A percentile compares a stretch with the other conserved stretches of the same genome.
Conservation (phyloP, 257 asterid species). For the Ocimum tenuiflorum region DNA sequence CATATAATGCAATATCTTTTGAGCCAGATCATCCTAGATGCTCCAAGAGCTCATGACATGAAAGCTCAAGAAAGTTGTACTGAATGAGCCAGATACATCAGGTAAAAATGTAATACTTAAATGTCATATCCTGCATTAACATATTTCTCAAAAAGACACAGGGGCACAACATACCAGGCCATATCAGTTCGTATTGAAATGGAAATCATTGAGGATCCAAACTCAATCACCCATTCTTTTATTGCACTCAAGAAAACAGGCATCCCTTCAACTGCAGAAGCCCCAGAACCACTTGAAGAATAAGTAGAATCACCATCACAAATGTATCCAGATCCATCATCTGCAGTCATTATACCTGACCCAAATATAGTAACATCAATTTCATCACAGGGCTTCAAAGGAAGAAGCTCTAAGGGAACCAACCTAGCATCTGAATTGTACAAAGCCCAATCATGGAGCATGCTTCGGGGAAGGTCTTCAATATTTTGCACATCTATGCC, state of each 20-base stretch:
- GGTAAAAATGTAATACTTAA: neutral
- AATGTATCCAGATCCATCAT: slow-evolving; percentile 86
- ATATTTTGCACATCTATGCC: slow-evolving; percentile 42
- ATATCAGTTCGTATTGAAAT: slow-evolving; percentile 80
- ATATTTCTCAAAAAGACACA: neutral
- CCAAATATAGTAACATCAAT: slow-evolving; percentile 86
- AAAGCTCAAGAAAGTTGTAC: neutral
- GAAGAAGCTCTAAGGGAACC: slow-evolving; percentile 86
- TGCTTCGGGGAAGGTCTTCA: slow-evolving; percentile 69
- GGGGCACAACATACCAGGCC: slow-evolving; percentile 61
- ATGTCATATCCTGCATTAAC: neutral
- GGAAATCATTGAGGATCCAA: slow-evolving; percentile 74
- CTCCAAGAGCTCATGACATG: neutral
- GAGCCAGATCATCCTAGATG: neutral
- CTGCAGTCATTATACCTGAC: slow-evolving; percentile 74
- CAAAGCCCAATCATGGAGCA: slow-evolving; percentile 89
- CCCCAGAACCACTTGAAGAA: slow-evolving; percentile 49
- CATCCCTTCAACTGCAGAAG: slow-evolving; percentile 58
- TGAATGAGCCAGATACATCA: neutral
- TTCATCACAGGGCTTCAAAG: slow-evolving; percentile 86
- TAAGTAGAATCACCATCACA: slow-evolving; percentile 55
- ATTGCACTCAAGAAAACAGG: slow-evolving; percentile 79
- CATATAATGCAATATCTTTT: neutral
- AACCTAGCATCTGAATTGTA: slow-evolving; percentile 89
- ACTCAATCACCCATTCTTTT: slow-evolving; percentile 94